phyloP scores from a whole-genome alignment of 768 basidiomycete genomes.

The Leccinum aurantiacum region DNA sequence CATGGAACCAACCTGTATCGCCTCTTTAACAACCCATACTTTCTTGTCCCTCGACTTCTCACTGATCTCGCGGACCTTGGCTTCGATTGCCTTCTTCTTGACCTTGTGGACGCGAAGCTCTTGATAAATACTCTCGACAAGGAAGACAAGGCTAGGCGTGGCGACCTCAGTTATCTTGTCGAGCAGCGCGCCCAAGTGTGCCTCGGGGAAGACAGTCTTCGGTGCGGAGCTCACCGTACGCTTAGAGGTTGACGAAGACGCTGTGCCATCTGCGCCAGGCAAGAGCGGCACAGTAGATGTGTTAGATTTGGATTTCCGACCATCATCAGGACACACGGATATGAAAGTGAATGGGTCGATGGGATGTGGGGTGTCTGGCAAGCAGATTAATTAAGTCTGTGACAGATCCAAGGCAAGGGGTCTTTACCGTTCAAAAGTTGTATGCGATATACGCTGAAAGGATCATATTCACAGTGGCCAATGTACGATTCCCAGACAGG shows the following conservation, averaged over 20 bases:
- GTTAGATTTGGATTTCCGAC: slow-evolving; percentile 23
- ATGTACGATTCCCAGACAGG: slow-evolving; percentile 76
- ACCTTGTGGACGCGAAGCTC: slow-evolving; percentile 68
- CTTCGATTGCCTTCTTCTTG: slow-evolving; percentile 83
- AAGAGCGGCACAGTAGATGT: slow-evolving; percentile 47
- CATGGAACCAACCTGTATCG: slow-evolving; percentile 8
- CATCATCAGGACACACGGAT: slow-evolving; percentile 46
- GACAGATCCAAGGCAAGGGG: neutral
- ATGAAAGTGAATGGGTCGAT: slow-evolving; percentile 79
- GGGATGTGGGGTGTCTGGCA: slow-evolving; percentile 65
- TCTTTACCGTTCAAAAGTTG: slow-evolving; percentile 80
- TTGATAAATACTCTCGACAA: slow-evolving; percentile 73
- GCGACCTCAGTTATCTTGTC: slow-evolving; percentile 61
- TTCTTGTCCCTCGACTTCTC: slow-evolving; percentile 74
- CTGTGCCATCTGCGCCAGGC: slow-evolving; percentile 32
- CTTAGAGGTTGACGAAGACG: slow-evolving; percentile 26
- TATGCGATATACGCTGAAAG: slow-evolving; percentile 73
- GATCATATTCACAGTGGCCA: slow-evolving; percentile 64
- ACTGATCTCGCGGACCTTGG: slow-evolving; percentile 72
- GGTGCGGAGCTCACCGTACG: slow-evolving; percentile 31
- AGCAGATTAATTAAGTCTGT: slow-evolving; percentile 4
- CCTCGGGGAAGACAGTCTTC: slow-evolving; percentile 69
- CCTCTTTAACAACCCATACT: slow-evolving; percentile 65
- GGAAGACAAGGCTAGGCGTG: slow-evolving; percentile 59
- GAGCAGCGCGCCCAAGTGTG: slow-evolving; percentile 57